Conservation (phyloP, 345 rosid species). For the Microthlaspi erraticum region DNA sequence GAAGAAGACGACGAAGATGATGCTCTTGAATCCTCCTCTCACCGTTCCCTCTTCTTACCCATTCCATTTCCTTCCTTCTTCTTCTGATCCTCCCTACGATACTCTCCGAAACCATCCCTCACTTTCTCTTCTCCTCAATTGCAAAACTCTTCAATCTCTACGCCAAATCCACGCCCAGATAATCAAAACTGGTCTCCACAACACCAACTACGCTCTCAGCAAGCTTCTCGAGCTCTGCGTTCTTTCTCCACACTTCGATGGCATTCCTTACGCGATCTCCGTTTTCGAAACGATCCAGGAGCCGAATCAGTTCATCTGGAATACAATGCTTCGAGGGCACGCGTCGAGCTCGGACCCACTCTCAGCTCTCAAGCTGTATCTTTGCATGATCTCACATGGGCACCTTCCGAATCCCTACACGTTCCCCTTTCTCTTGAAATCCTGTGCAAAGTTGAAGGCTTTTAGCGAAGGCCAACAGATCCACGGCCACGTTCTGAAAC, state of each 20-base stretch:
- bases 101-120: conserved; percentile 62
- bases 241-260: conserved; percentile 60
- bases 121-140: conserved; percentile 62
- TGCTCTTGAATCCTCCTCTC: conserved; percentile 42
- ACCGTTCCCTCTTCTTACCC: conserved; percentile 41
- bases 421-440: conserved; percentile 70
- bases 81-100: conserved; percentile 72
- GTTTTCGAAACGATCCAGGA: conserved; percentile 58
- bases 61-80: conserved; percentile 56
- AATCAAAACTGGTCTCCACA: conserved; percentile 76
- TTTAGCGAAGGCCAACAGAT: conserved; percentile 59
- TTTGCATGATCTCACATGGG: conserved; percentile 58
- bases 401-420: conserved; percentile 55
- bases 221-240: conserved; percentile 72
- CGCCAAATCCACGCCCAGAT: conserved; percentile 64
- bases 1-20: conserved; percentile 13
- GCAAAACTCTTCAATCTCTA: conserved; percentile 55
- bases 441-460: conserved; percentile 52
- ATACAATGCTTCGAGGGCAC: conserved; percentile 62
- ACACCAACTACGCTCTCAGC: conserved; percentile 69
- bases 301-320: conserved; percentile 70
- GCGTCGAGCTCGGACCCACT: conserved; percentile 53
- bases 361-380: conserved; percentile 52
- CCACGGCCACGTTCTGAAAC: conserved; percentile 64
- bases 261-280: conserved; percentile 56